Percentiles rank a stretch among this genome's conserved stretches.
phyloP scores from a whole-genome alignment of 768 basidiomycete genomes.

The Terana coerulea region DNA sequence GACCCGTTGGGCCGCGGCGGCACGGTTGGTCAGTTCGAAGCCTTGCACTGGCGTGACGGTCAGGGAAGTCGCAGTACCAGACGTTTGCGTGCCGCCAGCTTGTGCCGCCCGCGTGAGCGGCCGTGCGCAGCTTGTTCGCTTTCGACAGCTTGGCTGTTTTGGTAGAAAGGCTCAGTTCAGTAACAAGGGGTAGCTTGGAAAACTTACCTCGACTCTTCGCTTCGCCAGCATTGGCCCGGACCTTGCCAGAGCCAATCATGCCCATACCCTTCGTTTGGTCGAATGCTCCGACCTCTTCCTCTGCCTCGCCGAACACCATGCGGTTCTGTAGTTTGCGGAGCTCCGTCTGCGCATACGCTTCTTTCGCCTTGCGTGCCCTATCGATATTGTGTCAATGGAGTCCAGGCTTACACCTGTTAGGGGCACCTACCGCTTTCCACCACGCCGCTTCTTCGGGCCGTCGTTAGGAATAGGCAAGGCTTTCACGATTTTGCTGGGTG shows the following conservation, averaged over 20 bases:
- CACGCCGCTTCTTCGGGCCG: conserved; percentile 91
- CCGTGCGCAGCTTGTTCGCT: conserved; percentile 86
- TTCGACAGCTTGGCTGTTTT: conserved; percentile 89
- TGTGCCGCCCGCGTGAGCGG: conserved; percentile 79
- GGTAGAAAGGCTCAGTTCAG: neutral
- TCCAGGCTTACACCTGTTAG: too few species aligned
- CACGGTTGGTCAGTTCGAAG: conserved; percentile 93
- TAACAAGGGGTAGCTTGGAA: neutral
- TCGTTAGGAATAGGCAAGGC: conserved; percentile 93
- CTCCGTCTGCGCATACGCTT: conserved; percentile 96
- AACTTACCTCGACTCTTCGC: conserved; percentile 83
- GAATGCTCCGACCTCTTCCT: conserved; percentile 94
- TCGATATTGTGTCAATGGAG: neutral
- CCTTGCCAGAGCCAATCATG: conserved; percentile 95
- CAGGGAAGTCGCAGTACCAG: conserved; percentile 88
- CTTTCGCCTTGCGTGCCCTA: conserved; percentile 97
- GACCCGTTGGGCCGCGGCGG: conserved; percentile 79
- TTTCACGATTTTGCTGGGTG: conserved; percentile 89
- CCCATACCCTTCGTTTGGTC: conserved; percentile 98
- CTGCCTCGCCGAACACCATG: conserved; percentile 92
- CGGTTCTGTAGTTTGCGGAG: conserved; percentile 96
- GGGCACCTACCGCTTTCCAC: conserved; percentile 86
- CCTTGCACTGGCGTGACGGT: conserved; percentile 97
- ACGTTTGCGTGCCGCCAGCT: conserved; percentile 41
- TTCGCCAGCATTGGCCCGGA: conserved; percentile 84